Percentiles rank a stretch among this genome's conserved stretches.
These are phyloP conservation scores for Septoria petroselini DNA, from an alignment of 2,329 filamentous ascomycete genomes.

Conservation along the genomic window DNA sequence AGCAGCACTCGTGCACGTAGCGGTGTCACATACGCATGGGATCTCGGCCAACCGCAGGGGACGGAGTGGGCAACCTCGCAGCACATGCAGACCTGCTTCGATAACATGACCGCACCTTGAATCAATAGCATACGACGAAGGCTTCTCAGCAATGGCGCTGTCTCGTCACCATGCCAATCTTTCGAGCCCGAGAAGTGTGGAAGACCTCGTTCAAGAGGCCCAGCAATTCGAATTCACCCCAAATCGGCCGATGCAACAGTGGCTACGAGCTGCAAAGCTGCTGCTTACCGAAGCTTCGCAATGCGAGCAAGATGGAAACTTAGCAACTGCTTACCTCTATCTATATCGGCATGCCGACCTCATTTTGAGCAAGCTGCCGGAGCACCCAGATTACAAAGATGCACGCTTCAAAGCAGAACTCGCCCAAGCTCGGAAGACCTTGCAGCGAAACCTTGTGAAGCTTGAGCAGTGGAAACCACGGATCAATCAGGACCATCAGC, in stretches of 20 bases:
- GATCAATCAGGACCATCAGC: slow-evolving; percentile 68
- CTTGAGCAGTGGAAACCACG: slow-evolving; percentile 77
- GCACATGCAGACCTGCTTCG: not conserved
- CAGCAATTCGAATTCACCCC: slow-evolving; percentile 77
- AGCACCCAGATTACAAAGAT: slow-evolving; percentile 71
- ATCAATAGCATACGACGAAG: not conserved
- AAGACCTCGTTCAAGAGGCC: slow-evolving; percentile 73
- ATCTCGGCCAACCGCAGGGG: too few species aligned
- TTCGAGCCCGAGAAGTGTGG: slow-evolving; percentile 53
- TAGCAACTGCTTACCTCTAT: slow-evolving; percentile 83
- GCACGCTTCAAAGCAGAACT: slow-evolving; percentile 57
- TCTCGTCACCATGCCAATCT: slow-evolving; percentile 32
- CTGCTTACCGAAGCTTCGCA: slow-evolving; percentile 65
- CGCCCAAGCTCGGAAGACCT: slow-evolving; percentile 57
- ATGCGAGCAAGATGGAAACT: slow-evolving; percentile 81
- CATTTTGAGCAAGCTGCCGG: slow-evolving; percentile 70
- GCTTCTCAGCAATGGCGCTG: slow-evolving; percentile 28
- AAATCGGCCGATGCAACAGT: slow-evolving; percentile 62
- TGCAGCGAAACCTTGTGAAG: slow-evolving; percentile 63
- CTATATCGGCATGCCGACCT: slow-evolving; percentile 86
- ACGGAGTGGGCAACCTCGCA: not conserved
- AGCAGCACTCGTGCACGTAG: not conserved
- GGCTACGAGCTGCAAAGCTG: slow-evolving; percentile 35
- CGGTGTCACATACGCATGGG: too few species aligned
- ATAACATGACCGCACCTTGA: not conserved